phyloP scores from a whole-genome alignment of 352 stramenopile genomes.

The Pythium vanterpoolii region DNA sequence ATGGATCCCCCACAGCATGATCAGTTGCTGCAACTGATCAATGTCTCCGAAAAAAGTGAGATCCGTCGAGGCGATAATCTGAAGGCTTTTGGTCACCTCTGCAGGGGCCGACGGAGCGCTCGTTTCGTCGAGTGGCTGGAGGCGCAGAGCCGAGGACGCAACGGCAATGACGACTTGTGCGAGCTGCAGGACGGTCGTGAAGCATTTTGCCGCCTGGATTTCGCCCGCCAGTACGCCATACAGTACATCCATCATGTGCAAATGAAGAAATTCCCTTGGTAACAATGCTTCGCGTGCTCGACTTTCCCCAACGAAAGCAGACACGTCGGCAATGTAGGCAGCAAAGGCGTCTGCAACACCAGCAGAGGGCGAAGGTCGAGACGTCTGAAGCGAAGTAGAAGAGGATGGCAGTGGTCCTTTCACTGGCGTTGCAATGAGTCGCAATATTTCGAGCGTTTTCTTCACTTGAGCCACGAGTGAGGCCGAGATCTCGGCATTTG shows the following conservation, averaged over 20 bases:
- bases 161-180: constrained; percentile 54
- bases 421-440: constrained; percentile 2
- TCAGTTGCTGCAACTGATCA: constrained; percentile 55
- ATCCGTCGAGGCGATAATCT: constrained; percentile 80
- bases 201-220: constrained; percentile 24
- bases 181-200: constrained; percentile 29
- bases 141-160: constrained; percentile 38
- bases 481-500: constrained; percentile 21
- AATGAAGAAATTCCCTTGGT: constrained; percentile 36
- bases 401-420: background rate
- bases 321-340: constrained; percentile 22
- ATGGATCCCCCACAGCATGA: constrained; percentile 58
- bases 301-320: constrained; percentile 28
- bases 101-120: background rate
- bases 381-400: background rate
- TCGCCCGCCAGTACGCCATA: constrained; percentile 37
- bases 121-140: constrained; percentile 22
- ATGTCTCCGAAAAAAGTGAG: constrained; percentile 55
- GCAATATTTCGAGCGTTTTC: constrained; percentile 22
- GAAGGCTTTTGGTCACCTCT: constrained; percentile 59
- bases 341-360: constrained; percentile 16
- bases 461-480: constrained; percentile 4
- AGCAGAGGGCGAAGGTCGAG: constrained; percentile 13
- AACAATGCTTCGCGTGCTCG: constrained; percentile 6
- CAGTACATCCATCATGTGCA: constrained; percentile 50